Percentiles rank a stretch among this genome's conserved stretches.
Conservation (phyloP, 2,329 filamentous ascomycete genomes). For the Xylariaceae sp. region DNA sequence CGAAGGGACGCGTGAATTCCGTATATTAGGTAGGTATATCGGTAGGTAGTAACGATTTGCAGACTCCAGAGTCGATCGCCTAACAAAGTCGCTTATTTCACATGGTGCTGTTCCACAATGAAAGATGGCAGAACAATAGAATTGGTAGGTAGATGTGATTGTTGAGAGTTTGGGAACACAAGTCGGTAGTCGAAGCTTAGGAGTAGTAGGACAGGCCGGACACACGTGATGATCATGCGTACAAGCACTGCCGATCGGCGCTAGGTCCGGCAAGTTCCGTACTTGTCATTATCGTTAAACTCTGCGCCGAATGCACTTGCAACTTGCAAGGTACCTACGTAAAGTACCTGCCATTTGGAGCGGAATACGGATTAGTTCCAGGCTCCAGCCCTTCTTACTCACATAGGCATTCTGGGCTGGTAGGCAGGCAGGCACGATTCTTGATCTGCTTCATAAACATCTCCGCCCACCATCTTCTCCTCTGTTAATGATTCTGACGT, state of each 20-base stretch:
- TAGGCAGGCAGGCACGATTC: background rate
- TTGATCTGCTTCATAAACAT: background rate
- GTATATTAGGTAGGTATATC: background rate
- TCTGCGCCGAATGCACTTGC: too few species aligned
- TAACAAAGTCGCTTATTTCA: conserved; percentile 16
- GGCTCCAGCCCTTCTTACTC: too few species aligned
- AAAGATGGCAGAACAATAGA: background rate
- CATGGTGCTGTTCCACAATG: conserved; percentile 21
- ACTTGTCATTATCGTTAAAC: too few species aligned
- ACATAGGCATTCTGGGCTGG: too few species aligned
- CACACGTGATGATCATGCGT: too few species aligned
- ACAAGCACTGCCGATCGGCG: too few species aligned
- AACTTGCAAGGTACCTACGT: too few species aligned
- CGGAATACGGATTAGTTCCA: too few species aligned
- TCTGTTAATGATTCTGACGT: conserved; percentile 9
- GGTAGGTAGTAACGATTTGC: conserved; percentile 1
- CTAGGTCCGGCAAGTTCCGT: too few species aligned
- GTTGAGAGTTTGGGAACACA: background rate
- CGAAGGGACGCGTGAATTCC: conserved; percentile 1
- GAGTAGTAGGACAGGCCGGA: background rate
- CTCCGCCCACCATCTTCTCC: background rate
- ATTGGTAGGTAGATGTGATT: background rate
- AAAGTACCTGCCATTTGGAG: too few species aligned
- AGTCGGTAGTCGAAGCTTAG: background rate
- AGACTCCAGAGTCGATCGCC: conserved; percentile 12